Evolutionary conservation across 768 basidiomycete species (phyloP), one percentile per base, ranked within the genome.

Genomic region (Rhodosporidiobolus odoratus): DNA sequence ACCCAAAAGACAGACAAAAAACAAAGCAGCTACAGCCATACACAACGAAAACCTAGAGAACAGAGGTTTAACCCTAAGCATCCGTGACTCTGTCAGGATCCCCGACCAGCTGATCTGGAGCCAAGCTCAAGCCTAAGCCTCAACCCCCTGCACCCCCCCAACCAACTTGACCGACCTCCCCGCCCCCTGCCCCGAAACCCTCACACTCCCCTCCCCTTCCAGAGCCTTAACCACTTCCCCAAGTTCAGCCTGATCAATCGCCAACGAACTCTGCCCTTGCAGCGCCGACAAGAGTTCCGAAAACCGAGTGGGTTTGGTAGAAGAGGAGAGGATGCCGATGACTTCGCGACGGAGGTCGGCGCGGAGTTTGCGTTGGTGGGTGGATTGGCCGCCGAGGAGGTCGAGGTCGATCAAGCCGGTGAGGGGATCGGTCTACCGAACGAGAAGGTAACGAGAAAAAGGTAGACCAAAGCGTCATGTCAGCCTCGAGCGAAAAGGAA

Each of bases 261-360:
- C 86, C 70, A 95, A 83, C 66, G 87, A 89, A 69, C 90, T 92
- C 83, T 98, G 95, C 68, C 87, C 86, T 50, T 88, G 87, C 58
- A 99, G 82, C 63, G 83, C 81, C 80, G 85, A 89, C 57, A 91
- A 81, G n/a, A 87, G 88, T 30, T 96, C 92, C 7, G 82, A 80
- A 91, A 92, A 96, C 75, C 87, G 86, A 68, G 92, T 80, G 23
- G 92, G 87, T 67, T 86, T 84, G 34, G 81, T 81, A 3, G 56
- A 50, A 4, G 61, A 52, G 2, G 54, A 47, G 59, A 74, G 68
- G n/a, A 70, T 37, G 5, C n/a, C 25, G 59, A 92, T 76, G 19
- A 97, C 80, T 77, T 91, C 96, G 76, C 84, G 86, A 75, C 89
- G 86, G 84, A 98, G 88, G 79, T 96, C 94, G n/a, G 89, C 91